Evolutionary conservation across 805 yeast genomes (phyloP).

Genomic region (Kazachstania bromeliacearum): DNA sequence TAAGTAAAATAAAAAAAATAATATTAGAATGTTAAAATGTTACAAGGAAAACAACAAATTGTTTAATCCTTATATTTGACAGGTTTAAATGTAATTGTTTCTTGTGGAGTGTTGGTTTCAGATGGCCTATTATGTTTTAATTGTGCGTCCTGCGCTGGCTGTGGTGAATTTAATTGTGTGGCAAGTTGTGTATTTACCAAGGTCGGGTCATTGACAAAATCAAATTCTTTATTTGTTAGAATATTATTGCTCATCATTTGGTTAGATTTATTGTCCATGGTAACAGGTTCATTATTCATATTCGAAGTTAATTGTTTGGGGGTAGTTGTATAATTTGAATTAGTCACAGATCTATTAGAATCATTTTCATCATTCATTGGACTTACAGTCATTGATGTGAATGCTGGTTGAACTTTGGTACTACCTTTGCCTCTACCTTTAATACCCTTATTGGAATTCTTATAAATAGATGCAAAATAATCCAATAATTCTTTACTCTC

Average conservation of each 20-base stretch:
- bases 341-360: background rate
- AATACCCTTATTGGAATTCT: slow-evolving; percentile 84
- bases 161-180: background rate
- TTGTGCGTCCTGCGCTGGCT: background rate
- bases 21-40: too few species aligned
- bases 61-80: background rate
- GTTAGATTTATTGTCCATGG: background rate
- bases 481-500: slow-evolving; percentile 61
- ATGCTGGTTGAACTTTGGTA: slow-evolving; percentile 11
- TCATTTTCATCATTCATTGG: background rate
- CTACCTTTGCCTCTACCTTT: slow-evolving; percentile 71
- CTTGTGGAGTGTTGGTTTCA: background rate
- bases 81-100: background rate
- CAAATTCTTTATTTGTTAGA: background rate
- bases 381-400: background rate
- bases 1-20: too few species aligned
- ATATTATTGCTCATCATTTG: background rate
- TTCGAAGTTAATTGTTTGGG: slow-evolving; percentile 1
- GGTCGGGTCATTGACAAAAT: background rate
- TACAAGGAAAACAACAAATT: too few species aligned
- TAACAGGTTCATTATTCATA: background rate
- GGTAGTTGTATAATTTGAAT: slow-evolving; percentile 3
- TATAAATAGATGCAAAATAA: slow-evolving; percentile 75
- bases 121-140: background rate
- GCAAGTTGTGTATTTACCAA: background rate